Evolutionary conservation across 1,284 basidiomycete genomes (phyloP).

Genomic region (Mycena sp.): DNA sequence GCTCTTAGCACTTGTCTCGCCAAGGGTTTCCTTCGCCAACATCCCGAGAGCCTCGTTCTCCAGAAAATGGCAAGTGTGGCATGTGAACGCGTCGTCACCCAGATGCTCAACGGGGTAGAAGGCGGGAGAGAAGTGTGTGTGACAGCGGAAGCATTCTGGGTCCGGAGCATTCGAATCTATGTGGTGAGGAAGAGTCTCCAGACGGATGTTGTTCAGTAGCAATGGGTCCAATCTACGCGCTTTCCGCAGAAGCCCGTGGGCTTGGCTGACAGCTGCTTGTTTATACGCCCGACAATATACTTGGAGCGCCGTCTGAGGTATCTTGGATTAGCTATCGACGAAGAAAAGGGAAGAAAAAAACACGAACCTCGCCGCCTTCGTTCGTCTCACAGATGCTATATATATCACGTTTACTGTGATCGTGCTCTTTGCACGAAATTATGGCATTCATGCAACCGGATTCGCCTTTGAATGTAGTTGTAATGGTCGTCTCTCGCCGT

Average conservation of each 20-base stretch:
- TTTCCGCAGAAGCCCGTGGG: slow-evolving; percentile 87
- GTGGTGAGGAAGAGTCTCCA: slow-evolving; percentile 26
- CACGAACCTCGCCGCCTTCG: slow-evolving; percentile 77
- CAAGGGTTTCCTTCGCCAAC: slow-evolving; percentile 4
- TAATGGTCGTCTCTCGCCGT: slow-evolving; percentile 69
- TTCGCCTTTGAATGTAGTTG: slow-evolving; percentile 88
- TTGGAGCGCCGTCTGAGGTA: slow-evolving; percentile 81
- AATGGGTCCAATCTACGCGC: slow-evolving; percentile 82
- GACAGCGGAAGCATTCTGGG: slow-evolving; percentile 51
- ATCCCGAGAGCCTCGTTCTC: slow-evolving; percentile 18
- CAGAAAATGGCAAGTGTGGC: slow-evolving; percentile 65
- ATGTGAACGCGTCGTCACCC: slow-evolving; percentile 50
- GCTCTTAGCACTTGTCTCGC: no score
- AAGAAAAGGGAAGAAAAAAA: slow-evolving; percentile 5
- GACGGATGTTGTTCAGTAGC: slow-evolving; percentile 42
- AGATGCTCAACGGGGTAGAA: slow-evolving; percentile 43
- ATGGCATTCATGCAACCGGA: slow-evolving; percentile 85
- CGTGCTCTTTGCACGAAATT: slow-evolving; percentile 87
- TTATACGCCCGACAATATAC: slow-evolving; percentile 88
- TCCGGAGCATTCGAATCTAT: slow-evolving; percentile 35
- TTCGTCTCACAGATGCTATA: slow-evolving; percentile 89
- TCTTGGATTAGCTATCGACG: background rate
- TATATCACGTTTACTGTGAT: slow-evolving; percentile 69
- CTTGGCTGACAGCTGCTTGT: slow-evolving; percentile 72
- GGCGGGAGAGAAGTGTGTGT: slow-evolving; percentile 53